Evolutionary conservation across 2,329 filamentous ascomycete genomes (phyloP), one percentile per base, ranked within the genome.

Genomic region (Podosphaera xanthii): DNA sequence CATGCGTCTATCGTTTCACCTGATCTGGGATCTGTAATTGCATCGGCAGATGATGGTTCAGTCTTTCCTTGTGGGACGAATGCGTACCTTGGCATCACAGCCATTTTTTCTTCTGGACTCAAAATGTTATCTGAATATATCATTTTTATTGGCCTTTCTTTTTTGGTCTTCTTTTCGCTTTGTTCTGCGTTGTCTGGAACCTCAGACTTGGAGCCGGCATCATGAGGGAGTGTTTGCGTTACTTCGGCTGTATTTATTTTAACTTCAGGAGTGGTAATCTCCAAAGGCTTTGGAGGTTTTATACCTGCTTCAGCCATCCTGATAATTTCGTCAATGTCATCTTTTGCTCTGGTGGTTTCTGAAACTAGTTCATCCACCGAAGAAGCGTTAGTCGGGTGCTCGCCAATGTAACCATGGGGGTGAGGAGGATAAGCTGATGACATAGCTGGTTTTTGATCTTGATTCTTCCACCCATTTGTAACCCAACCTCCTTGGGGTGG

Each of bases 71-170:
- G 67, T 66, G 77, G 78, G 67, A 74, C 74, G 70, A 80, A 85
- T 66, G 83, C 81, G 74, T 94, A 95, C 71, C 81, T 83, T 62
- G 85, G 76, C 73, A 92, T 74, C 68, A 75, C 73, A 35, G 87
- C 84, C 86, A 94, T 89, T 72, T 83, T 87, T 76, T 95, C 90
- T 73, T 96, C 90, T 1, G 88, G 86, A 67, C 86, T 92, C 67
- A 82, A 74, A 60, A 85, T 83, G 58, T 84, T 81, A 68, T 94
- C 87, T 62, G 82, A 82, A 73, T 92, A 95, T 36, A 94, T 76
- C 78, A 95, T 83, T 69, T 80, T 78, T 68, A 82, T 83, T 68
- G 82, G 79, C 64, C 81, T 77, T 62, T 76, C 78, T 70, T 84
- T 84, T 76, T 84, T 84, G 22, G 72, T 71, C 67, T 80, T 81